phyloP scores from a whole-genome alignment of 2,329 filamentous ascomycete genomes.

The Aspergillus bombycis region DNA sequence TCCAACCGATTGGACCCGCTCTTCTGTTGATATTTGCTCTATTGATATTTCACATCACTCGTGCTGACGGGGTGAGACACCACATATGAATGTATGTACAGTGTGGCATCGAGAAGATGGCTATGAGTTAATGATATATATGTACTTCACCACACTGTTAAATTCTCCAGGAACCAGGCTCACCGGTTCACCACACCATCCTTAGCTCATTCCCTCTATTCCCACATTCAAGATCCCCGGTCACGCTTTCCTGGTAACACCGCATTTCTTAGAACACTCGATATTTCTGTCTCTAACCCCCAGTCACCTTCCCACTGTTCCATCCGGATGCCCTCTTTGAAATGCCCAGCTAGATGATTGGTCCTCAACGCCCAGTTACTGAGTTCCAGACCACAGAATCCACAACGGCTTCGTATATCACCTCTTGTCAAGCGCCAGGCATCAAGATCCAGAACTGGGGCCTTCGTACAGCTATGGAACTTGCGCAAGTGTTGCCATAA shows the following conservation, averaged over 20 bases:
- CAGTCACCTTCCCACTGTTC: slow-evolving; percentile 59
- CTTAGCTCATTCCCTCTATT: background rate
- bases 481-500: slow-evolving; percentile 59
- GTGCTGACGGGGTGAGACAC: background rate
- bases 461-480: slow-evolving; percentile 57
- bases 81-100: background rate
- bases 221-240: background rate
- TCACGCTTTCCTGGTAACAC: background rate
- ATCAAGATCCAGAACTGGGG: slow-evolving; percentile 54
- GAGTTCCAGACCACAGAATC: slow-evolving; percentile 55
- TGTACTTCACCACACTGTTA: background rate
- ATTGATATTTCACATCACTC: background rate
- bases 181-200: no score
- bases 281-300: slow-evolving; percentile 46
- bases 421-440: slow-evolving; percentile 56
- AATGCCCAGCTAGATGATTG: slow-evolving; percentile 59
- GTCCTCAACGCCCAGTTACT: slow-evolving; percentile 55
- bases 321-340: slow-evolving; percentile 57
- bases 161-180: no score
- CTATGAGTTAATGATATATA: no score
- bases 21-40: background rate
- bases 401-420: slow-evolving; percentile 58
- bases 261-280: slow-evolving; percentile 11
- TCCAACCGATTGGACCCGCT: background rate
- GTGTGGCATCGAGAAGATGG: background rate